Evolutionary conservation across 2,329 filamentous ascomycete genomes (phyloP).

Genomic region (Fusarium chuoi): DNA sequence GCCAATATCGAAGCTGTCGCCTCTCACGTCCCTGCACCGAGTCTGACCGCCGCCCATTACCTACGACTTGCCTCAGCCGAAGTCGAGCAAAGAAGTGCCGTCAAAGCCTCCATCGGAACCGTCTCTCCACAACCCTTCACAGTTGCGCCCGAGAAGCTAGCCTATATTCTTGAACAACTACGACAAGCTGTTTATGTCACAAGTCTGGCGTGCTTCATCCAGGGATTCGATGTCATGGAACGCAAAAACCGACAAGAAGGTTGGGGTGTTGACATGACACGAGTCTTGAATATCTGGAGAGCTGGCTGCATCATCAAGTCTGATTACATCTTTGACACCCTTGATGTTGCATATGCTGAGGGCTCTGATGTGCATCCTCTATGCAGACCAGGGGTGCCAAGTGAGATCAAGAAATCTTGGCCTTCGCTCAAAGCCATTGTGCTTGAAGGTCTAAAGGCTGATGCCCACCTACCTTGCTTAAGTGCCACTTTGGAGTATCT

Average conservation of each 20-base stretch:
- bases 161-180: conserved; percentile 63
- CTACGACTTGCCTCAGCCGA: conserved; percentile 72
- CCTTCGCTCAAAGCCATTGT: conserved; percentile 66
- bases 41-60: conserved; percentile 70
- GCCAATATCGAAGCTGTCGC: conserved; percentile 69
- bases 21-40: conserved; percentile 72
- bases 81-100: conserved; percentile 62
- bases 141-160: neutral
- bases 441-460: conserved; percentile 62
- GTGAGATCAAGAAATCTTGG: conserved; percentile 63
- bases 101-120: conserved; percentile 46
- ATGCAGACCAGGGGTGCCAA: conserved; percentile 44
- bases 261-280: conserved; percentile 66
- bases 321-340: conserved; percentile 70
- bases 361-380: conserved; percentile 51
- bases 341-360: conserved; percentile 57
- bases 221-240: conserved; percentile 73
- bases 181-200: conserved; percentile 69
- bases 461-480: conserved; percentile 69
- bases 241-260: conserved; percentile 65
- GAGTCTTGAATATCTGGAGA: conserved; percentile 71
- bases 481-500: conserved; percentile 73
- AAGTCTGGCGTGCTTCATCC: conserved; percentile 71
- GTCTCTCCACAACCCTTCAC: neutral
- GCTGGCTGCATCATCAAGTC: conserved; percentile 77